Evolutionary conservation across 116 monocot genomes (phyloP).

Genomic region (Trichopus zeylanicus): DNA sequence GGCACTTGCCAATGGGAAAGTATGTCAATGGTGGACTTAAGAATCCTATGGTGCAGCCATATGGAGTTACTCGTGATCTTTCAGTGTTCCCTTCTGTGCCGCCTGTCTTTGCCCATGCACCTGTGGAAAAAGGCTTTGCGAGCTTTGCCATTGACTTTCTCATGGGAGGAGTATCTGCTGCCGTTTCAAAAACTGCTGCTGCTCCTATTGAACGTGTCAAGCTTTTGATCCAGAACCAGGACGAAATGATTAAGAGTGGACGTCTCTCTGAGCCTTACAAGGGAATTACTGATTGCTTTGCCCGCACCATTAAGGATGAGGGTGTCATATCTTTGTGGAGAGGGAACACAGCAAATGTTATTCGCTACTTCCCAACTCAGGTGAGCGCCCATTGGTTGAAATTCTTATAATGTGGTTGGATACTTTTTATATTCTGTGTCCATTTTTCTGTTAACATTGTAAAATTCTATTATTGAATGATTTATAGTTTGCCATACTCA

Average conservation of each 20-base stretch:
- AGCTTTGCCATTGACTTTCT: conserved; percentile 31
- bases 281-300: conserved; percentile 38
- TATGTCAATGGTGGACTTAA: conserved; percentile 24
- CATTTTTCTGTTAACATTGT: neutral
- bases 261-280: conserved; percentile 42
- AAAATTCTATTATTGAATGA: no score
- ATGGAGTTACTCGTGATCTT: conserved; percentile 13
- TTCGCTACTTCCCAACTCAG: conserved; percentile 44
- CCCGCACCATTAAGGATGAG: conserved; percentile 27
- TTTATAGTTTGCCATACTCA: no score
- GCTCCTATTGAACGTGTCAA: conserved; percentile 55
- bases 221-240: conserved; percentile 44
- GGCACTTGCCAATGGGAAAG: conserved; percentile 7
- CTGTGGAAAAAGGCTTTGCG: conserved; percentile 30
- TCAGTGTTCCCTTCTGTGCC: conserved; percentile 9
- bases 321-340: conserved; percentile 32
- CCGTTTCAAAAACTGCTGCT: conserved; percentile 45
- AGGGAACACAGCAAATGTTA: conserved; percentile 48
- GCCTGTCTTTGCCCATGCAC: conserved; percentile 47
- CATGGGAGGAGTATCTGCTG: conserved; percentile 51
- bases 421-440: neutral
- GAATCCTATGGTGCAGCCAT: neutral
- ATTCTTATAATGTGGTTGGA: no score
- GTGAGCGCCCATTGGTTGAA: no score
- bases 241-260: conserved; percentile 44